Base-by-base conservation (phyloP, 768 basidiomycete genomes). In the Trametes villosa region DNA sequence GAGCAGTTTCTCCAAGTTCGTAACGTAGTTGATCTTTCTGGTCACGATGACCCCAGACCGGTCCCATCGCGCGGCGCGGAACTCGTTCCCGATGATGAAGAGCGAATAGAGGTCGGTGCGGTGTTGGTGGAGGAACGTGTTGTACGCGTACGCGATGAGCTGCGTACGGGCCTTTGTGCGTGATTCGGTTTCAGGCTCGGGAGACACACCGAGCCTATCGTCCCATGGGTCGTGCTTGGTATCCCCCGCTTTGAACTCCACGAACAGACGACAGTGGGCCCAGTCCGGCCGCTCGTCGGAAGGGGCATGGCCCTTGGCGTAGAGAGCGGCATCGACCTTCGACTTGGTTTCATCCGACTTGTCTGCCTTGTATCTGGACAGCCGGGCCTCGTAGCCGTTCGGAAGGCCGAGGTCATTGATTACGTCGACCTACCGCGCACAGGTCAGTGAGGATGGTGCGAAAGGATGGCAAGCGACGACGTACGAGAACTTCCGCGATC, bases 41-140 rank as follows among this genome's bases (percentile, higher is more conserved):
- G 58, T 36, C 24, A 46, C 29, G 42, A 53, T 30, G 15, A 30
- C 36, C 7, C 50, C 58, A 2, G 58, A 53, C 22, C 44, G 15
- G 20, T 59, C 58, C 51, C 51, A 59, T 12, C 58, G 58, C 11
- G 38, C 9, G 26, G 49, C 5, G 22, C 58, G 58, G 24, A 50
- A 9, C 2, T 31, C 33, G 38, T 36, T 20, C 2, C 47, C 47
- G 29, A 50, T 29, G 48, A 58, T 20, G 40, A 50, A 22, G 40
- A 51, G 22, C 38, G 34, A 18, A 40, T 42, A 38, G 38, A 58
- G 38, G n/a, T 20, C 24, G 5, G 26, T 47, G 12, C 57, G 57
- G 17, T 58, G 57, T 30, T 58, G 57, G 13, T 18, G 4, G 30
- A 15, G 17, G 40, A 58, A 44, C 3, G 40, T 27, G 22, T 42